Evolutionary conservation across 108 stramenopile species (phyloP), one percentile per base, ranked within the genome.

Genomic region (Schizochytrium sp.): DNA sequence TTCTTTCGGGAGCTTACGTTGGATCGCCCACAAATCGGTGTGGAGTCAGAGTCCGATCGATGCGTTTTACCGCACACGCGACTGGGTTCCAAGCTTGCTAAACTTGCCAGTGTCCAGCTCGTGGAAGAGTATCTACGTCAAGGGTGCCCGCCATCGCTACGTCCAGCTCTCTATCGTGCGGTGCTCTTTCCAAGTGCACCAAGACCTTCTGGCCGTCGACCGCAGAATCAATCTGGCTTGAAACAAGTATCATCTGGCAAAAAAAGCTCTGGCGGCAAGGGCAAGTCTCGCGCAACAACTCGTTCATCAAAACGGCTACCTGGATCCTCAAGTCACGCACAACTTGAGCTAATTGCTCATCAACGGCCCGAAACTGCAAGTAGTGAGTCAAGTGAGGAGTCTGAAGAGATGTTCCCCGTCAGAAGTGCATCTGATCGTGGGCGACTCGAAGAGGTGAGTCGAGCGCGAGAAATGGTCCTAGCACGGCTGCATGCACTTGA

Each of bases 111-210:
- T 10, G 76, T 83, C 12, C 76, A 55, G 13, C 76, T 55, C 76
- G 53, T 83, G 5, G 76, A 83, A 53, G n/a, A 55, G n/a, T 83
- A 83, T 42, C n/a, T 83, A 40, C 76, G 76, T 10, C 76, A 83
- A 53, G 76, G 76, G 1, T 83, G 76, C 47, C 53, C 76, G 2
- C 28, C 76, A 47, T 49, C 76, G 8, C 53, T 83, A 2, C 76
- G 76, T 5, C 50, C 76, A 38, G 53, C 47, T 0, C 8, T 83
- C 10, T 83, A 83, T 15, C 64, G 64, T 44, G 64, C 64, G 5
- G 64, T 15, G 64, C 28, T 69, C 19, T 69, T 69, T 69, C 64
- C 64, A 7, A 69, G 64, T 44, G 28, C 19, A 15, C 19, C 64
- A 38, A 69, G 28, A 44, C 42, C 64, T 44, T 69, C 64, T 1